Percentiles rank a stretch among this genome's conserved stretches.
Evolutionary conservation across 768 basidiomycete species (phyloP).

Genomic region (Hygrophorus russula): DNA sequence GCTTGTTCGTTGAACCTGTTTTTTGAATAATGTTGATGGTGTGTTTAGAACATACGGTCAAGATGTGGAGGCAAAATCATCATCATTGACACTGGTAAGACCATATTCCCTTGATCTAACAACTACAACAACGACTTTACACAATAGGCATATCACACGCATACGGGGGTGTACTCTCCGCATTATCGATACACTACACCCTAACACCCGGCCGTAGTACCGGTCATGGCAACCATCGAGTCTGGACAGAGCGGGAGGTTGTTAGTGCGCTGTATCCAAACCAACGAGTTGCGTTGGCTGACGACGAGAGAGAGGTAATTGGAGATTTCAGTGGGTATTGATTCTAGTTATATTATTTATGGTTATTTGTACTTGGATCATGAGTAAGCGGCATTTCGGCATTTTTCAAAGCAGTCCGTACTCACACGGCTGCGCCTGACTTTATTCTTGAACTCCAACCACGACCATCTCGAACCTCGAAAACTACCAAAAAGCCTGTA

Average conservation of each 20-base stretch:
- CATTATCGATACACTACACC: conserved; percentile 78
- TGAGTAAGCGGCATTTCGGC: neutral
- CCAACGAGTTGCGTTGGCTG: conserved; percentile 37
- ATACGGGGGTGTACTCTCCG: conserved; percentile 88
- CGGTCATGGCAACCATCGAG: conserved; percentile 18
- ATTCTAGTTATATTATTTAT: neutral
- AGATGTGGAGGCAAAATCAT: conserved; percentile 89
- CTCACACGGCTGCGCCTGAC: neutral
- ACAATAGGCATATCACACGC: conserved; percentile 80
- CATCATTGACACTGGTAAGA: conserved; percentile 93
- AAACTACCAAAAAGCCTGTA: conserved; percentile 1
- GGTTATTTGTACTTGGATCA: no score
- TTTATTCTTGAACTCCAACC: conserved; percentile 1
- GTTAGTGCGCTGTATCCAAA: conserved; percentile 56
- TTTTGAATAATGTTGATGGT: conserved; percentile 1
- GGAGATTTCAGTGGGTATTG: conserved; percentile 1
- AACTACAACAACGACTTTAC: neutral
- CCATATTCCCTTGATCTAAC: neutral
- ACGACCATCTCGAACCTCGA: conserved; percentile 1
- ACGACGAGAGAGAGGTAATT: conserved; percentile 32
- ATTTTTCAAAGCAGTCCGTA: neutral
- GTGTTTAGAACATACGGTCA: conserved; percentile 57
- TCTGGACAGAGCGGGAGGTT: conserved; percentile 53
- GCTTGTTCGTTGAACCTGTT: conserved; percentile 7
- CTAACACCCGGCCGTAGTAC: conserved; percentile 67